Evolutionary conservation across 2,329 filamentous ascomycete genomes (phyloP), one percentile per base, ranked within the genome.

Genomic region (Penicillium italicum): DNA sequence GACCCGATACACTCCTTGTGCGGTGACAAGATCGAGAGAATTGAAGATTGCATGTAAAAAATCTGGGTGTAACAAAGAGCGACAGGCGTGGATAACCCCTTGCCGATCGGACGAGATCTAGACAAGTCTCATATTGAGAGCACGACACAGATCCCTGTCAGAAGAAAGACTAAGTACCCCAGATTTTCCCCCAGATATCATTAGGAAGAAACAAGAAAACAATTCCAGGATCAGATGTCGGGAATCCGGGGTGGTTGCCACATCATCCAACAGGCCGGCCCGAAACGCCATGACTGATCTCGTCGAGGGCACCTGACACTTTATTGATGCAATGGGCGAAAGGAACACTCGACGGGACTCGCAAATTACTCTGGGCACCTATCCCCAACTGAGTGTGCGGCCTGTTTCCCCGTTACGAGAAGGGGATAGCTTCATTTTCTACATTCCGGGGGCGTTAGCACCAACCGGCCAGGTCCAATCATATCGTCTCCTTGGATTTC

Each of bases 351-450:
- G 16, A 9, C 10, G 5, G 6, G 3, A 1, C 12, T 6, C 5
- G 1, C 1, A 16, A 34, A 28, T 14, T 30, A 2, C 11, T 8
- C 7, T 22, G 7, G 4, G 24, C 4, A 14, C n/a, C 16, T 20
- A 11, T 22, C n/a, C 36, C 37, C 8, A 26, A 18, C 6, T 22
- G 11, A 10, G 18, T 9, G 1, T 33, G 12, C 49, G 51, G 61
- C 28, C 12, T 7, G 3, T 11, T 10, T 14, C 26, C 33, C 62
- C 62, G 61, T 61, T 50, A 33, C 60, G 12, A 5, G 28, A 57
- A 45, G 10, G 62, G 62, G 44, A 56, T 64, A 60, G 62, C 22
- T 47, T 37, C 43, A 31, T 50, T 50, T 41, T 11, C 8, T 0
- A 26, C 12, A 24, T 24, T 24, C 41, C 30, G 34, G 47, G 24